A percentile compares a stretch with the other conserved stretches of the same genome.
Evolutionary conservation across 129 eudicot genomes (phyloP).

Genomic region (Oenanthe sinensis): DNA sequence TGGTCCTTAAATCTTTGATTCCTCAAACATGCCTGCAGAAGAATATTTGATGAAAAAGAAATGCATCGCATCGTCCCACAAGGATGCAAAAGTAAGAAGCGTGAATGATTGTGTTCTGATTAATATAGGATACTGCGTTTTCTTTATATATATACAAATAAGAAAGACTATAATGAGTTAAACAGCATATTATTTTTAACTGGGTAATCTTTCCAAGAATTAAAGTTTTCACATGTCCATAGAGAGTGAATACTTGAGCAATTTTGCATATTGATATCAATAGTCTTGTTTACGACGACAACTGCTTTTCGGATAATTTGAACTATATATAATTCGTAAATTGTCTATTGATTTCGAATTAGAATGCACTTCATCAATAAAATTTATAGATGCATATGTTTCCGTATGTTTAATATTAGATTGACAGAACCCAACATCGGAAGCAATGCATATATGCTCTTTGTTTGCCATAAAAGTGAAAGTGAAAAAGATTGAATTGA

Average conservation of each 20-base stretch:
- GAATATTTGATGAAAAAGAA: conserved; percentile 5
- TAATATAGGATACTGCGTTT: neutral
- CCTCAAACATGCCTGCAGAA: neutral
- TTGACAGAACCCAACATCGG: conserved; percentile 26
- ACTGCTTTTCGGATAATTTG: neutral
- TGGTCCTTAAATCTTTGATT: conserved; percentile 2
- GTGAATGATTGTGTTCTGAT: neutral
- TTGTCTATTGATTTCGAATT: neutral
- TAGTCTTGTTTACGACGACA: neutral
- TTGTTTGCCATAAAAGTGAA: conserved; percentile 25
- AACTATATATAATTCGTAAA: neutral
- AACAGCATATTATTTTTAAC: neutral
- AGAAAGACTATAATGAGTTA: neutral
- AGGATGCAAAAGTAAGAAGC: neutral
- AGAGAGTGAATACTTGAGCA: neutral
- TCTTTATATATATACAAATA: neutral
- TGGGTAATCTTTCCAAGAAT: neutral
- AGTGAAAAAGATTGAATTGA: conserved; percentile 15
- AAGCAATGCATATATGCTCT: conserved; percentile 61
- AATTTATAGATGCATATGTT: neutral
- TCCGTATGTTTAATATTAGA: neutral
- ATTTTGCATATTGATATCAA: neutral
- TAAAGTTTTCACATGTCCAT: too few species aligned
- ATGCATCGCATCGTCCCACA: neutral
- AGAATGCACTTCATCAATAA: too few species aligned